Evolutionary conservation across 140 eudicot species (phyloP).

Genomic region (Flaveria floridana): DNA sequence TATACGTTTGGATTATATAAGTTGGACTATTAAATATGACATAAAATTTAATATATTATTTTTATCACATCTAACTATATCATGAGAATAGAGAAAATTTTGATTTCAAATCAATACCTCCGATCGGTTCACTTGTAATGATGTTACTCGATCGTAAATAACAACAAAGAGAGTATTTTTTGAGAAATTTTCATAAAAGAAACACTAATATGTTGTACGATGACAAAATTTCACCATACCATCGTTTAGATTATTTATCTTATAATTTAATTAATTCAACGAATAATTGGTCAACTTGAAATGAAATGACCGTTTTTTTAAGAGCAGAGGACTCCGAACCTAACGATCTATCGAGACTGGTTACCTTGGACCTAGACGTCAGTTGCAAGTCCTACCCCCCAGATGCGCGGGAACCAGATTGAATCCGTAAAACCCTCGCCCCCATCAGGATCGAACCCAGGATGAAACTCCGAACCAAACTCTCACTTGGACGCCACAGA

Average conservation of each 20-base stretch:
- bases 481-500: too few species aligned
- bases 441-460: too few species aligned
- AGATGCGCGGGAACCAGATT: too few species aligned
- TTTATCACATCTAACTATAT: background rate
- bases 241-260: background rate
- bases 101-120: background rate
- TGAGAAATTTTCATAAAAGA: background rate
- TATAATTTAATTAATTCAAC: background rate
- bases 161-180: background rate
- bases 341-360: too few species aligned
- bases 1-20: too few species aligned
- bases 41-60: background rate
- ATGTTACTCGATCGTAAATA: background rate
- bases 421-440: too few species aligned
- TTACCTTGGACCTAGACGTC: too few species aligned
- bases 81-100: background rate
- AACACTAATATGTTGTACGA: background rate
- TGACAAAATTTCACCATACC: background rate
- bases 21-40: background rate
- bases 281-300: background rate
- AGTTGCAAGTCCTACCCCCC: too few species aligned
- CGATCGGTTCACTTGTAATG: background rate
- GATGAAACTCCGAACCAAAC: too few species aligned
- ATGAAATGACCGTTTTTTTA: background rate
- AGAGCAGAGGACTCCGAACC: too few species aligned